A percentile compares a stretch with the other conserved stretches of the same genome.
These are phyloP conservation scores for Aspergillaceae sp. DNA, from an alignment of 2,329 filamentous ascomycete genomes.

Conservation along the genomic window DNA sequence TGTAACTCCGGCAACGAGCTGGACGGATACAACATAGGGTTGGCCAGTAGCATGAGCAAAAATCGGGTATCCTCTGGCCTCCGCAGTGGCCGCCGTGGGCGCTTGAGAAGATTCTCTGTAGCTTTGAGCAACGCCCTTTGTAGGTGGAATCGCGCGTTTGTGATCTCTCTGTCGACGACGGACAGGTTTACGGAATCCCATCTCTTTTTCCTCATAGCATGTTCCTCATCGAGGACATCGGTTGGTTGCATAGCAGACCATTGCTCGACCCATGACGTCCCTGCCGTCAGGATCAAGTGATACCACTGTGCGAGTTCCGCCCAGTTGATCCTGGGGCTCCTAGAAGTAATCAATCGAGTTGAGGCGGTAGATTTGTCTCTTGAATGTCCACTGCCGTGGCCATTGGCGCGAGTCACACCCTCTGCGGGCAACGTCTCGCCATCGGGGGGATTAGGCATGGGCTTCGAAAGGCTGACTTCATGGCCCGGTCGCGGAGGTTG, in stretches of 20 bases:
- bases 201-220: constrained; percentile 13
- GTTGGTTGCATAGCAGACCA: constrained; percentile 46
- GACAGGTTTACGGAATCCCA: constrained; percentile 38
- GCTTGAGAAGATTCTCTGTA: constrained; percentile 69
- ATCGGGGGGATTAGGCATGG: constrained; percentile 46
- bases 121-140: constrained; percentile 66
- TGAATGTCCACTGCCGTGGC: constrained; percentile 17
- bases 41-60: constrained; percentile 67
- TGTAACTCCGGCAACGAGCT: constrained; percentile 10
- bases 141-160: constrained; percentile 59
- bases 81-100: constrained; percentile 61
- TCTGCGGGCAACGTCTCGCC: constrained; percentile 66
- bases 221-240: constrained; percentile 18
- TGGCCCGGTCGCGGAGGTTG: constrained; percentile 36
- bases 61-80: constrained; percentile 66
- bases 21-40: constrained; percentile 60
- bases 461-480: constrained; percentile 31
- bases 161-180: constrained; percentile 45
- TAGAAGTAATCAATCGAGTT: constrained; percentile 42
- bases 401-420: constrained; percentile 48
- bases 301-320: constrained; percentile 65
- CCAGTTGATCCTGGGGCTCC: constrained; percentile 69
- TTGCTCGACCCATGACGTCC: constrained; percentile 54
- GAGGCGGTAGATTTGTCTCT: constrained; percentile 25
- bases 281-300: constrained; percentile 57